A percentile compares a stretch with the other conserved stretches of the same genome.
Conservation (phyloP, 805 yeast genomes). For the Saturnispora kantuleensis region DNA sequence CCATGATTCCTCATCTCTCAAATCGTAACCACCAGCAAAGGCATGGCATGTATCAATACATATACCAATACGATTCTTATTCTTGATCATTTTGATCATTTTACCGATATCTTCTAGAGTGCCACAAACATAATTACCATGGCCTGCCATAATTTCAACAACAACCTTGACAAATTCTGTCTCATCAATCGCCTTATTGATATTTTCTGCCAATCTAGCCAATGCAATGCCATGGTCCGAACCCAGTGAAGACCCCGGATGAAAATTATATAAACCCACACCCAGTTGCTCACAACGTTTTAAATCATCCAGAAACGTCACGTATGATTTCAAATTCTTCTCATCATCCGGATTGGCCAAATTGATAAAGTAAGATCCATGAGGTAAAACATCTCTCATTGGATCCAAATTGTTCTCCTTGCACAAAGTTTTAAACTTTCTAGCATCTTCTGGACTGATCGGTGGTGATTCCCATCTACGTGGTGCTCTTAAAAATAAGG, state of each 20-base stretch:
- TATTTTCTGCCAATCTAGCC: conserved; percentile 60
- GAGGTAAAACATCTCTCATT: conserved; percentile 75
- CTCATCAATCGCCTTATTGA: conserved; percentile 65
- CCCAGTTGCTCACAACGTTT: conserved; percentile 76
- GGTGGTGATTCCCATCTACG: conserved; percentile 86
- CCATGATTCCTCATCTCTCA: conserved; percentile 49
- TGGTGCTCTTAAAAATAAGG: conserved; percentile 83
- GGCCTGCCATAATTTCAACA: conserved; percentile 97
- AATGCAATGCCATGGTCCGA: conserved; percentile 57
- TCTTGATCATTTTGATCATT: conserved; percentile 70
- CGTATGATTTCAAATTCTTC: conserved; percentile 67
- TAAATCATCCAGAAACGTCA: conserved; percentile 76
- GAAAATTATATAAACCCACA: conserved; percentile 83
- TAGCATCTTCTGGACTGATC: conserved; percentile 55
- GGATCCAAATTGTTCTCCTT: conserved; percentile 58
- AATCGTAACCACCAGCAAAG: conserved; percentile 93
- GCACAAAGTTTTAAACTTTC: conserved; percentile 56
- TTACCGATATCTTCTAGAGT: conserved; percentile 61
- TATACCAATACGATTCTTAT: conserved; percentile 83
- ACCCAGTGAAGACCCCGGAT: conserved; percentile 82
- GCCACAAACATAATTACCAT: conserved; percentile 83
- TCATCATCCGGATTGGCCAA: conserved; percentile 82
- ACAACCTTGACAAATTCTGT: conserved; percentile 80
- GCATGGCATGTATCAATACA: conserved; percentile 96
- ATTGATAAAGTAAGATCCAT: conserved; percentile 90